Base-by-base conservation (phyloP, 805 yeast species). In the Candida tammaniensis region DNA sequence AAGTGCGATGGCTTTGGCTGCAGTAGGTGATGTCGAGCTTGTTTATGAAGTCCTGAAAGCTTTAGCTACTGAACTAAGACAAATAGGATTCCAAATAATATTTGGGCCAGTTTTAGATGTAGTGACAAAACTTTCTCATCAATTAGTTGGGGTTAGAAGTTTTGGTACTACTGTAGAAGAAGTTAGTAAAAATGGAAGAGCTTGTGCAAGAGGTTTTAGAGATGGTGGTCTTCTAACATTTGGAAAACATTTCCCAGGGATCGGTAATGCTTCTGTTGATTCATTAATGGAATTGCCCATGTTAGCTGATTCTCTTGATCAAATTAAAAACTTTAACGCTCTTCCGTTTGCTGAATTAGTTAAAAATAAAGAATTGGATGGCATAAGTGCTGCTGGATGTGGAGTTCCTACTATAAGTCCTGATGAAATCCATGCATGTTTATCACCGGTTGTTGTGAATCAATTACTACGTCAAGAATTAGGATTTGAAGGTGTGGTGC, bases 241-340 rank as follows among this genome's bases (percentile, higher is more conserved):
- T 38, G 83, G 81, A 0, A 78, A 78, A 46, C 83, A 79, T 54
- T 78, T 78, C 46, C 85, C 85, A 0, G 85, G 85, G 1, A 76
- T 75, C 33, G 83, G 83, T 3, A 72, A 73, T 35, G 81, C 82
- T 1, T 65, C 70, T 14, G 78, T 78, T 5, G 81, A 78, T 47
- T 68, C 77, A 3, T 54, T 76, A 24, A 54, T 76, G 27, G 82
- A 78, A 38, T 50, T 77, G 19, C 82, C 82, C 5, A 73, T 76
- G 68, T 70, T 78, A 49, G 63, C 72, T 3, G 83, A 78, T 33
- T 64, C 77, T 3, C 54, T 72, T 17, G 74, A 70, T 21, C 80
- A 76, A 46, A 57, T 78, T 23, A 69, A 70, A 32, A 61, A 66
- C 21, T 70, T 68, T 47, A 72, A 74, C 44, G 55, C 68, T 35